phyloP scores from a whole-genome alignment of 805 yeast genomes.

The Kuraishia molischiana region DNA sequence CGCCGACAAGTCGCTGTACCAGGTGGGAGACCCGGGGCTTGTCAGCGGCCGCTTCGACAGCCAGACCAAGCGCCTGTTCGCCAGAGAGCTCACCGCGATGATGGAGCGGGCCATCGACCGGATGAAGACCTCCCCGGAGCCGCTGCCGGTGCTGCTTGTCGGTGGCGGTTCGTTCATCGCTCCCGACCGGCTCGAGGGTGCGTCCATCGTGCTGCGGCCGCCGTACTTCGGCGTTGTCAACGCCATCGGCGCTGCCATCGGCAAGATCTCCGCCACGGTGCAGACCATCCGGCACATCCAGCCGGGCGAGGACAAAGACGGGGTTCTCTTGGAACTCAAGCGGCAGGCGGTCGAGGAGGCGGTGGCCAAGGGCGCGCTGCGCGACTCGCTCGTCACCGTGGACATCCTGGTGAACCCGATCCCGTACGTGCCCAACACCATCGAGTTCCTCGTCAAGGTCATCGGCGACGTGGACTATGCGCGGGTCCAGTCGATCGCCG shows the following conservation, averaged over 20 bases:
- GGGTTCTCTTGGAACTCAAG: conserved; percentile 11
- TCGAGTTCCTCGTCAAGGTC: conserved; percentile 25
- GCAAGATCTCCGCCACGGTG: conserved; percentile 27
- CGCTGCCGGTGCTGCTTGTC: conserved; percentile 31
- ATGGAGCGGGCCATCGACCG: conserved; percentile 30
- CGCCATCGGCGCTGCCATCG: conserved; percentile 42
- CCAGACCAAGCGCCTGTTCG: not conserved
- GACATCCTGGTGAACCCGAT: conserved; percentile 18
- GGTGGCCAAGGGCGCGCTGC: conserved; percentile 17
- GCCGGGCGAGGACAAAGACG: conserved; percentile 10
- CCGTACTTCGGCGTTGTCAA: conserved; percentile 33
- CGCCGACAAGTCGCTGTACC: conserved; percentile 16
- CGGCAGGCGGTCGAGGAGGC: conserved; percentile 10
- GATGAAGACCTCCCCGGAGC: conserved; percentile 34
- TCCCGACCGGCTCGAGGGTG: conserved; percentile 27
- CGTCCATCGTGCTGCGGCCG: conserved; percentile 30
- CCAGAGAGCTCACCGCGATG: conserved; percentile 11
- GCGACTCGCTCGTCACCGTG: conserved; percentile 14
- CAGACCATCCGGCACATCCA: conserved; percentile 8
- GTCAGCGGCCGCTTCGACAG: conserved; percentile 4
- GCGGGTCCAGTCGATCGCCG: conserved; percentile 1
- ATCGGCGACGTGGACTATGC: conserved; percentile 34
- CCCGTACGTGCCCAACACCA: conserved; percentile 24
- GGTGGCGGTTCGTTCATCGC: conserved; percentile 42
- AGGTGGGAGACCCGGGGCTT: conserved; percentile 12